These are phyloP conservation scores for Globisporangium barbulae DNA, from an alignment of 352 stramenopile genomes.

Conservation along the genomic window DNA sequence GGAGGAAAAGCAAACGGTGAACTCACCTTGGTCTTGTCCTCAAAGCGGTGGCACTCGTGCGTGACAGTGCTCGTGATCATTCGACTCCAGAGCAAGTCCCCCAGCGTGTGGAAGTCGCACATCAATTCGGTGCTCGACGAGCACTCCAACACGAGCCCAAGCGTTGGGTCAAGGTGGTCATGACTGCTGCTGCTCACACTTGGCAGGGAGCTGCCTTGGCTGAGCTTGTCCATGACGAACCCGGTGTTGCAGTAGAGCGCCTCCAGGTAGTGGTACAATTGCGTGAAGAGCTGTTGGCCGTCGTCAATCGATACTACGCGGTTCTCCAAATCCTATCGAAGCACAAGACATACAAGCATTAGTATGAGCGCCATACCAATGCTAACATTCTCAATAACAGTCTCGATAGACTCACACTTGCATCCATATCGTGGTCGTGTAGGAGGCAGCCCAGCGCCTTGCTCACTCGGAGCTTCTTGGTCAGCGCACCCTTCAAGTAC, in stretches of 20 bases:
- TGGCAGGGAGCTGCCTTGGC: not conserved
- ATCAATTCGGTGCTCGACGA: not conserved
- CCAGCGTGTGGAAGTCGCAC: not conserved
- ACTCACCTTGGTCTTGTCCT: not conserved
- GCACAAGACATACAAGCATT: not conserved
- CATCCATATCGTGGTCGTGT: not conserved
- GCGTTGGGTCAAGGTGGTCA: not conserved
- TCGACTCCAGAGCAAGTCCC: not conserved
- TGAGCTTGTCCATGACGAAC: not conserved
- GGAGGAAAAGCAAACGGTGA: not conserved
- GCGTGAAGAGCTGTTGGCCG: not conserved
- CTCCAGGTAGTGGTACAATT: not conserved
- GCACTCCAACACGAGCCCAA: not conserved
- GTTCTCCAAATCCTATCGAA: not conserved
- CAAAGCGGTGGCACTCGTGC: not conserved
- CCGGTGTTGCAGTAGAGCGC: slow-evolving; percentile 4
- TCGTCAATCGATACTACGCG: not conserved
- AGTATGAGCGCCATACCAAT: not conserved
- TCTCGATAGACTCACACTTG: too few relatives aligned
- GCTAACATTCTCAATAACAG: too few relatives aligned
- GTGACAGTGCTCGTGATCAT: not conserved
- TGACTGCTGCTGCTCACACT: not conserved
- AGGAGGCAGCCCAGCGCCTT: not conserved
- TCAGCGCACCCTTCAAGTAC: not conserved
- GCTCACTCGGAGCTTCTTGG: not conserved